These are phyloP conservation scores for Piper longum DNA, from an alignment of 164 flowering plant genomes.

Conservation along the genomic window DNA sequence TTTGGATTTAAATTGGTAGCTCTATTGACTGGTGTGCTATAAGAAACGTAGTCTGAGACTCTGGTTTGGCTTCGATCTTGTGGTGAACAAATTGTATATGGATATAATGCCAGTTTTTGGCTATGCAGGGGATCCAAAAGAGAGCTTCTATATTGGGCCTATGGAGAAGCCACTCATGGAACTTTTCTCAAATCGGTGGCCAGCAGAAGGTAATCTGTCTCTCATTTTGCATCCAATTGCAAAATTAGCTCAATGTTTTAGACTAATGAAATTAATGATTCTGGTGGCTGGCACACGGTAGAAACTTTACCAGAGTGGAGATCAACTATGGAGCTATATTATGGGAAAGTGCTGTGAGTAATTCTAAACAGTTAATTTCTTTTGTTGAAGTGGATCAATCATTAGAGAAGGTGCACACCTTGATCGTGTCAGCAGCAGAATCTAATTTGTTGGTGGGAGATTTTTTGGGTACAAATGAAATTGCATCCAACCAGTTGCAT, in stretches of 20 bases:
- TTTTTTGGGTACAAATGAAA: no score
- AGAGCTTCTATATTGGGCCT: conserved; percentile 66
- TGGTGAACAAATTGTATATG: neutral
- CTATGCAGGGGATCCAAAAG: conserved; percentile 65
- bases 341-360: conserved; percentile 50
- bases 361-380: neutral
- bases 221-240: neutral
- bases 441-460: neutral
- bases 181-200: conserved; percentile 67
- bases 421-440: neutral
- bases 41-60: no score
- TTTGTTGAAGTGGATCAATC: no score
- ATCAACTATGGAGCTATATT: conserved; percentile 51
- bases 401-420: neutral
- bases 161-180: conserved; percentile 15
- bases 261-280: neutral
- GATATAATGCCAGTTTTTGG: neutral
- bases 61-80: neutral
- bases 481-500: neutral
- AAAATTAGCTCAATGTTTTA: neutral
- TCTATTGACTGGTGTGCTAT: no score
- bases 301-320: conserved; percentile 58
- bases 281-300: conserved; percentile 20
- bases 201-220: conserved; percentile 41
- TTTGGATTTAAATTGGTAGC: no score